Base-by-base conservation (phyloP, 768 basidiomycete genomes). In the Psilocybe cyanescens region DNA sequence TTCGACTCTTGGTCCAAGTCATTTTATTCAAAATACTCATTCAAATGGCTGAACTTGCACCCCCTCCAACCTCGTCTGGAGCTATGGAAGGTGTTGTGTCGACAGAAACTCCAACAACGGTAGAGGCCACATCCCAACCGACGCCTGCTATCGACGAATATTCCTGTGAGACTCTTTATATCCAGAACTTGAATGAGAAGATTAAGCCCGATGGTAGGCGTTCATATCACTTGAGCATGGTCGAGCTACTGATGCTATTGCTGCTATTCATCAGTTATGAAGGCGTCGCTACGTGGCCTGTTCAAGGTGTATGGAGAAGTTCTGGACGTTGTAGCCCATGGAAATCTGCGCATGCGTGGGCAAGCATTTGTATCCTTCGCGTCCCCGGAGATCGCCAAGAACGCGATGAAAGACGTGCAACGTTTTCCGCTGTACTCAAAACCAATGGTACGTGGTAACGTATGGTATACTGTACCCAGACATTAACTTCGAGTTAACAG, bases 301-400 rank as follows among this genome's bases (percentile, higher is more conserved):
- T 99, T 99, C 83, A 94, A 94, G 74, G 84, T 89, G 12, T 99
- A 98, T 70, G 94, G 95, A 11, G 89, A 92, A 63, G 91, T 99
- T 16, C 76, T 98, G 29, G 94, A 97, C 71, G 94, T 99, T n/a
- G 91, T 95, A 17, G 95, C 96, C 8, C 97, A 99, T 74, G 78
- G 82, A 55, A 99, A 97, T 79, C 77, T 99, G 62, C 88, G 97
- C 41, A 99, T 99, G 97, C 85, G 97, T 41, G 97, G 97, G 14
- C 97, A 99, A 77, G 97, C 97, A 3, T 99, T 99, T 72, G 94
- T 99, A 39, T 94, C 93, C 39, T 97, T 99, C 74, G 83, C 83
- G 59, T 87, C 87, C 35, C 80, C 87, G 55, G 94, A 98, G 60
- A 84, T 85, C 59, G 97, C 97, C 37, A 81, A 83, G 70, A 91